phyloP scores from a whole-genome alignment of 441 rosid species.

The Eruca vesicaria region DNA sequence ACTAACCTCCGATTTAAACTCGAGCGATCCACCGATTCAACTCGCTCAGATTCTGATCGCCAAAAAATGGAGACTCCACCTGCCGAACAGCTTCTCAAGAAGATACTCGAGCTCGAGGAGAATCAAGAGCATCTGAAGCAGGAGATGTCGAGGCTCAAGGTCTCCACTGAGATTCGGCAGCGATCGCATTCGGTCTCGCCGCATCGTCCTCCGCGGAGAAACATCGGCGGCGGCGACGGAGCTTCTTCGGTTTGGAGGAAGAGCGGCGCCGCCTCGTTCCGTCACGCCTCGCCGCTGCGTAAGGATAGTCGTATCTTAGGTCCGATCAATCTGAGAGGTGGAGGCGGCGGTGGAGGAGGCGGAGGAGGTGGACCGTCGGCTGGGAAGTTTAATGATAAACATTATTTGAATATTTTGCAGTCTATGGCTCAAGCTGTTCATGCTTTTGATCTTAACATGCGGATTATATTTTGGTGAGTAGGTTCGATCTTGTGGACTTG shows the following conservation, averaged over 20 bases:
- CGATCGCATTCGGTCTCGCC: constrained; percentile 94
- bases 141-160: constrained; percentile 76
- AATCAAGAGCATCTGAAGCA: constrained; percentile 77
- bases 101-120: constrained; percentile 85
- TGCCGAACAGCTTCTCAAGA: constrained; percentile 75
- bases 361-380: constrained; percentile 49
- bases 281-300: constrained; percentile 85
- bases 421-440: constrained; percentile 95
- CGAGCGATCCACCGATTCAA: constrained; percentile 20
- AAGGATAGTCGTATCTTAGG: constrained; percentile 55
- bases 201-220: constrained; percentile 50
- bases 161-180: constrained; percentile 43
- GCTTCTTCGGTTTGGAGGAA: constrained; percentile 45
- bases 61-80: constrained; percentile 76
- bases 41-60: constrained; percentile 18
- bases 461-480: constrained; percentile 80
- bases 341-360: background rate
- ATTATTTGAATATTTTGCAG: constrained; percentile 85
- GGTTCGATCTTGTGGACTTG: constrained; percentile 1
- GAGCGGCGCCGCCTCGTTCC: constrained; percentile 58
- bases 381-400: constrained; percentile 61
- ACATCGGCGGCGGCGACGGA: constrained; percentile 25
- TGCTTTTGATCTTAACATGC: constrained; percentile 58
- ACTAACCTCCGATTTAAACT: constrained; percentile 8
- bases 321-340: constrained; percentile 22